These are phyloP conservation scores for Nemania abortiva DNA, from an alignment of 2,329 filamentous ascomycete species.

Conservation along the genomic window DNA sequence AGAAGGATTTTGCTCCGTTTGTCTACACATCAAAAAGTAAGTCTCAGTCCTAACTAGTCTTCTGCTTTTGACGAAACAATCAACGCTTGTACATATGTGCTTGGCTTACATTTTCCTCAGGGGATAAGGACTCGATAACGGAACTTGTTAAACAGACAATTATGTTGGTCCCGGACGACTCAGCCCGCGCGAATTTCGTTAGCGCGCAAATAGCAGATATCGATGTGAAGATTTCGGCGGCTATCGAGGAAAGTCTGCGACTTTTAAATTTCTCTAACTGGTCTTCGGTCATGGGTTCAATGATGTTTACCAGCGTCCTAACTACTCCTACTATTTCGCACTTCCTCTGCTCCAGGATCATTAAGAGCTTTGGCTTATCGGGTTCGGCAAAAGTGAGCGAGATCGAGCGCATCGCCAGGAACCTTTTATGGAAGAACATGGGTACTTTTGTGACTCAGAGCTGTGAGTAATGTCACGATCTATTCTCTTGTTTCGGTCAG, in stretches of 20 bases:
- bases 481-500: background rate
- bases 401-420: constrained; percentile 40
- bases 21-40: constrained; percentile 43
- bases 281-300: constrained; percentile 39
- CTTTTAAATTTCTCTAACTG: constrained; percentile 42
- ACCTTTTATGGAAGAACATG: constrained; percentile 45
- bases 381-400: constrained; percentile 38
- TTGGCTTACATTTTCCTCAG: constrained; percentile 25
- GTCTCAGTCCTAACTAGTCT: background rate
- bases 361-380: constrained; percentile 45
- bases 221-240: constrained; percentile 39
- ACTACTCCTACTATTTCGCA: constrained; percentile 44
- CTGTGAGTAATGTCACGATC: constrained; percentile 29
- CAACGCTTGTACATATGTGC: background rate
- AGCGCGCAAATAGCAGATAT: constrained; percentile 44
- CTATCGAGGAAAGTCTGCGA: constrained; percentile 41
- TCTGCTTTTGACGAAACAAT: background rate
- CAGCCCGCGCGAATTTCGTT: constrained; percentile 41
- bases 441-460: constrained; percentile 42
- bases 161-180: constrained; percentile 41
- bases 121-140: constrained; percentile 41
- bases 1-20: constrained; percentile 43
- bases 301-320: constrained; percentile 38
- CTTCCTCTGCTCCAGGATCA: constrained; percentile 43
- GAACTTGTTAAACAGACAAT: constrained; percentile 43